phyloP scores from a whole-genome alignment of 208 protist species.

The Wallacemonas sp. region DNA sequence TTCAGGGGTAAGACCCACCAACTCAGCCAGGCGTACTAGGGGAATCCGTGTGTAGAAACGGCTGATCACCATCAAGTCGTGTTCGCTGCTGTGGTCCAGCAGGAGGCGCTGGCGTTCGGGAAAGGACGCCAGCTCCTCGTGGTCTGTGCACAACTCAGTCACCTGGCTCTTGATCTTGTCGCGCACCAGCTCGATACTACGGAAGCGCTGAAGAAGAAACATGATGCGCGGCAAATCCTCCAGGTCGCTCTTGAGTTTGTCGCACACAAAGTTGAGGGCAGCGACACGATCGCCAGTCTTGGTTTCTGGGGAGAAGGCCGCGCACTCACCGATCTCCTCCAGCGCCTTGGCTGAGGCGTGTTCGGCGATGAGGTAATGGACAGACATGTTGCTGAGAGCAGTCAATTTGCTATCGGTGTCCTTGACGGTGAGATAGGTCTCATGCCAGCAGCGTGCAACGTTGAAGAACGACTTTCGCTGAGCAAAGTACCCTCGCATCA shows the following conservation, averaged over 20 bases:
- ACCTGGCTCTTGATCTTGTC: conserved; percentile 57
- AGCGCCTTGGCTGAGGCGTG: conserved; percentile 78
- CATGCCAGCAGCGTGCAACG: conserved; percentile 91
- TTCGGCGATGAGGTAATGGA: conserved; percentile 83
- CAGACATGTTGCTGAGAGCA: conserved; percentile 74
- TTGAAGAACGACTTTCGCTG: conserved; percentile 90
- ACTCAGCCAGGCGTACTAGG: conserved; percentile 82
- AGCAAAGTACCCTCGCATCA: conserved; percentile 89
- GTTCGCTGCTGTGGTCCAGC: conserved; percentile 92
- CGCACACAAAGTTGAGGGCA: conserved; percentile 46
- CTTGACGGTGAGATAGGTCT: conserved; percentile 90
- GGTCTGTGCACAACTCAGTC: conserved; percentile 61
- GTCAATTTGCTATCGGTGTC: conserved; percentile 66
- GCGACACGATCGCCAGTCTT: conserved; percentile 51
- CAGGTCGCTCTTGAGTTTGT: conserved; percentile 57
- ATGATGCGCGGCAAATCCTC: conserved; percentile 73
- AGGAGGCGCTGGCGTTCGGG: conserved; percentile 73
- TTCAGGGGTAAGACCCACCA: conserved; percentile 86
- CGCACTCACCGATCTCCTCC: conserved; percentile 77
- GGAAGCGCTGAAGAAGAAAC: conserved; percentile 77
- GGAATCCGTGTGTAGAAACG: conserved; percentile 94
- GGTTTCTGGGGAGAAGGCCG: conserved; percentile 66
- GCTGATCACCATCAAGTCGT: conserved; percentile 94
- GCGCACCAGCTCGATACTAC: conserved; percentile 84
- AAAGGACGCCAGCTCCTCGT: conserved; percentile 61